phyloP scores from a whole-genome alignment of 2,329 filamentous ascomycete species.

The Pseudocercospora fijiensis region DNA sequence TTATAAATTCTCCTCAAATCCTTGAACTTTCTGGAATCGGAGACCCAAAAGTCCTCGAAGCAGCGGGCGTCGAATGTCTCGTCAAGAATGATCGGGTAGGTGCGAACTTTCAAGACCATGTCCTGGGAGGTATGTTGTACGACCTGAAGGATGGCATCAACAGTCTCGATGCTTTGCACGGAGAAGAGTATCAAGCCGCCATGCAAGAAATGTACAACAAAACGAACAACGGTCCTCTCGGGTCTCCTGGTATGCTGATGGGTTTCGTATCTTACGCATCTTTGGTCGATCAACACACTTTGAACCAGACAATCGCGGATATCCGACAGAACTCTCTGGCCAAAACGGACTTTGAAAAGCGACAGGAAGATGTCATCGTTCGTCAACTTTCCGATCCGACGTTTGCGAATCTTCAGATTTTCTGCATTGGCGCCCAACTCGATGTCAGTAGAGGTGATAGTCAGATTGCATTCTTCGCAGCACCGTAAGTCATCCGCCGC shows the following conservation, averaged over 20 bases:
- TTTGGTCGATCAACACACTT: constrained; percentile 33
- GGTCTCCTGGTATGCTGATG: constrained; percentile 40
- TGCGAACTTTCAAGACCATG: constrained; percentile 52
- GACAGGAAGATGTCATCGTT: constrained; percentile 38
- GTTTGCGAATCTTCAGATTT: constrained; percentile 42
- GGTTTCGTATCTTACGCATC: constrained; percentile 38
- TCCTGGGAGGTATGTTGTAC: constrained; percentile 36
- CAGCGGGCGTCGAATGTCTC: constrained; percentile 49
- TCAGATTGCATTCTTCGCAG: constrained; percentile 37
- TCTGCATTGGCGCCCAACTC: constrained; percentile 38
- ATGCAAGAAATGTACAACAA: constrained; percentile 38
- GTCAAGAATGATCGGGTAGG: constrained; percentile 55
- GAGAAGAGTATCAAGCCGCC: constrained; percentile 39
- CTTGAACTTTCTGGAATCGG: constrained; percentile 58
- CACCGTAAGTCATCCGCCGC: constrained; percentile 22
- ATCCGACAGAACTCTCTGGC: constrained; percentile 38
- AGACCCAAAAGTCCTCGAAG: constrained; percentile 48
- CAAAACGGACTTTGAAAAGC: constrained; percentile 39
- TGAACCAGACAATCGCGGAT: constrained; percentile 35
- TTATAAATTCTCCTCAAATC: constrained; percentile 54
- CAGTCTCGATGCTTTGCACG: constrained; percentile 39
- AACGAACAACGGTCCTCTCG: constrained; percentile 38
- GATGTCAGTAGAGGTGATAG: constrained; percentile 33
- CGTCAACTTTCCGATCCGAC: constrained; percentile 36
- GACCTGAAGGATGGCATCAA: constrained; percentile 34